These are phyloP conservation scores for Fusarium torreyae DNA, from an alignment of 2,329 filamentous ascomycete genomes.

Conservation along the genomic window DNA sequence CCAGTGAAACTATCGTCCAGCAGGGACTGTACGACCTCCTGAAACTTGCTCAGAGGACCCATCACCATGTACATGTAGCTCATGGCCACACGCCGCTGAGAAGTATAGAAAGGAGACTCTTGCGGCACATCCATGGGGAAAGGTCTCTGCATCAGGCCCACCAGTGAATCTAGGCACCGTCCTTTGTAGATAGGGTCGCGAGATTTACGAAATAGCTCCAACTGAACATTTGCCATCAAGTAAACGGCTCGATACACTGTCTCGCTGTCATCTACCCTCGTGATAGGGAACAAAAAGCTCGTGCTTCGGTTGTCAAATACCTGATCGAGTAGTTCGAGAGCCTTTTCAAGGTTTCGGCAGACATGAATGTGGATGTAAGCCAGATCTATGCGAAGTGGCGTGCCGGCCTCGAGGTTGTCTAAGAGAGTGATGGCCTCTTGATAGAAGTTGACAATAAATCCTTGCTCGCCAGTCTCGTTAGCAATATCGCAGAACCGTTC, in stretches of 20 bases:
- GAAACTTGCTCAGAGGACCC: conserved; percentile 9
- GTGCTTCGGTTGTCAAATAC: conserved; percentile 37
- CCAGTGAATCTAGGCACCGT: background rate
- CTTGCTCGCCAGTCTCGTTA: conserved; percentile 31
- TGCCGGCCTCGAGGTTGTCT: conserved; percentile 48
- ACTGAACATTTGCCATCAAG: conserved; percentile 1
- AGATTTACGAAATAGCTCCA: conserved; percentile 19
- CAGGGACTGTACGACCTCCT: background rate
- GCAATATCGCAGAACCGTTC: conserved; percentile 35
- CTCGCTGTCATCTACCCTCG: accelerated
- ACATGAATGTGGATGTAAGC: conserved; percentile 38
- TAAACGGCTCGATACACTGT: background rate
- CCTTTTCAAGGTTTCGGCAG: conserved; percentile 23
- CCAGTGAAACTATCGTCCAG: background rate
- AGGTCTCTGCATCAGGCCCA: background rate
- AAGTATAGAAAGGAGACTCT: background rate
- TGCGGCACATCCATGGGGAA: background rate
- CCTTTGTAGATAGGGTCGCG: background rate
- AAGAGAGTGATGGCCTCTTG: conserved; percentile 45
- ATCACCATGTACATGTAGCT: conserved; percentile 24
- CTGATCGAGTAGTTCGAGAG: conserved; percentile 40
- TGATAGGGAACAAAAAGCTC: background rate
- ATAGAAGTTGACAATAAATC: conserved; percentile 45
- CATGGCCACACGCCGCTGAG: background rate
- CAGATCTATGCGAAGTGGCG: conserved; percentile 44